Evolutionary conservation across 163 green algal genomes (phyloP).

Genomic region (Scenedesmus sp.): DNA sequence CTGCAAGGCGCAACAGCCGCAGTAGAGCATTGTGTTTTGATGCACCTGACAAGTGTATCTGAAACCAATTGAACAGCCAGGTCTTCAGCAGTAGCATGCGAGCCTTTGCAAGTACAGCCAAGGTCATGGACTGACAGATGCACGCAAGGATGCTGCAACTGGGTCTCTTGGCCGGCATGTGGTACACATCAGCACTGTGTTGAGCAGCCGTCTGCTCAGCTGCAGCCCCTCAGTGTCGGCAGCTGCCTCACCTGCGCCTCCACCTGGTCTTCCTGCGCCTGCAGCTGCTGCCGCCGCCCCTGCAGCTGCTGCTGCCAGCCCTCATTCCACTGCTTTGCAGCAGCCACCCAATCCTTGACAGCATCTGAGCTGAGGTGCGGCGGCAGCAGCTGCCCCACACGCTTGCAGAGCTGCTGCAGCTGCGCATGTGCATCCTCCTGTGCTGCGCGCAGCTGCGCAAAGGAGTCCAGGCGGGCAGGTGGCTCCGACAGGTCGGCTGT

Average conservation of each 20-base stretch:
- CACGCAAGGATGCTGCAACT: neutral
- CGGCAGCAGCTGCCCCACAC: slow-evolving; percentile 53
- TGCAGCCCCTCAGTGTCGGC: neutral
- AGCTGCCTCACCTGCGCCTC: slow-evolving; percentile 40
- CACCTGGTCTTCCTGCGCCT: slow-evolving; percentile 52
- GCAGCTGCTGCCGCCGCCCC: slow-evolving; percentile 23
- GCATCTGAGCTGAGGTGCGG: slow-evolving; percentile 52
- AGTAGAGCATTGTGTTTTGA: neutral
- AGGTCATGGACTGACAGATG: neutral
- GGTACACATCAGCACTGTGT: too few species aligned
- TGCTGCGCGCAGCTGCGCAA: slow-evolving; percentile 50
- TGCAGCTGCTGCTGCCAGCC: slow-evolving; percentile 52
- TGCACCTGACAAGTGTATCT: too few species aligned
- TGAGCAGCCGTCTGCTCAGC: too few species aligned
- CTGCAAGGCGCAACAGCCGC: neutral
- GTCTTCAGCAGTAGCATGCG: too few species aligned
- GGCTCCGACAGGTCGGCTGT: slow-evolving; percentile 65
- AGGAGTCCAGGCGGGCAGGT: slow-evolving; percentile 57
- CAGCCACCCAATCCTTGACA: slow-evolving; percentile 56
- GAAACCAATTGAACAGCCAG: too few species aligned
- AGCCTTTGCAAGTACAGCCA: neutral
- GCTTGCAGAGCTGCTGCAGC: slow-evolving; percentile 47
- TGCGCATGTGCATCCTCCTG: slow-evolving; percentile 55
- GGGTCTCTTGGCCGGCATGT: too few species aligned
- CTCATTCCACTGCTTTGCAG: slow-evolving; percentile 40